These are phyloP conservation scores for Veloporphyrellus conicus DNA, from an alignment of 1,284 basidiomycete genomes.

Conservation along the genomic window DNA sequence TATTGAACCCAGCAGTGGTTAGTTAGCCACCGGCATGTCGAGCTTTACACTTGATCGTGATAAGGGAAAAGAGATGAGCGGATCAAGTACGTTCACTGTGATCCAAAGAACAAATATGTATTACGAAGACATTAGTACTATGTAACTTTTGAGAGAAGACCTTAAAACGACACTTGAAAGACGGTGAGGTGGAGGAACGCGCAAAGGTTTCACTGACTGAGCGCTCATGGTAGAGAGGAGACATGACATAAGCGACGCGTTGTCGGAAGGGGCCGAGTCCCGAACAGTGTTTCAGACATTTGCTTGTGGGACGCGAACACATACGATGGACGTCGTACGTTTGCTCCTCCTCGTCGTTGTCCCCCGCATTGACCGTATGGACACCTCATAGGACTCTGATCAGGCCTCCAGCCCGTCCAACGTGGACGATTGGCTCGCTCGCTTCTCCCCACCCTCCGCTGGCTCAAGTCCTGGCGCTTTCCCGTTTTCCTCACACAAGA, in stretches of 20 bases:
- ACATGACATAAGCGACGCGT: constrained; percentile 13
- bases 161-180: too few relatives aligned
- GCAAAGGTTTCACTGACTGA: too few relatives aligned
- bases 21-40: too few relatives aligned
- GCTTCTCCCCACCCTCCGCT: constrained; percentile 18
- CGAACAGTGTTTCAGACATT: constrained; percentile 7
- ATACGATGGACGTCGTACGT: constrained; percentile 36
- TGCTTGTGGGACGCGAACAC: not conserved
- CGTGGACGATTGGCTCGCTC: constrained; percentile 23
- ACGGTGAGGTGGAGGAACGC: not conserved
- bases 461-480: constrained; percentile 17
- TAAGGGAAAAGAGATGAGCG: too few relatives aligned
- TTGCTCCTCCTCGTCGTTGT: not conserved
- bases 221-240: constrained; percentile 8
- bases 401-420: constrained; percentile 2
- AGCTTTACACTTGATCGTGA: too few relatives aligned
- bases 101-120: too few relatives aligned
- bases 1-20: too few relatives aligned
- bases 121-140: too few relatives aligned
- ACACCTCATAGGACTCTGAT: constrained; percentile 13
- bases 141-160: too few relatives aligned
- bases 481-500: constrained; percentile 22
- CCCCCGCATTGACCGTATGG: constrained; percentile 4
- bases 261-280: constrained; percentile 10
- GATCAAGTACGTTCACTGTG: too few relatives aligned